Conservation (phyloP, 192 early-diverging fungal genomes). For the Umbelopsis vinacea region DNA sequence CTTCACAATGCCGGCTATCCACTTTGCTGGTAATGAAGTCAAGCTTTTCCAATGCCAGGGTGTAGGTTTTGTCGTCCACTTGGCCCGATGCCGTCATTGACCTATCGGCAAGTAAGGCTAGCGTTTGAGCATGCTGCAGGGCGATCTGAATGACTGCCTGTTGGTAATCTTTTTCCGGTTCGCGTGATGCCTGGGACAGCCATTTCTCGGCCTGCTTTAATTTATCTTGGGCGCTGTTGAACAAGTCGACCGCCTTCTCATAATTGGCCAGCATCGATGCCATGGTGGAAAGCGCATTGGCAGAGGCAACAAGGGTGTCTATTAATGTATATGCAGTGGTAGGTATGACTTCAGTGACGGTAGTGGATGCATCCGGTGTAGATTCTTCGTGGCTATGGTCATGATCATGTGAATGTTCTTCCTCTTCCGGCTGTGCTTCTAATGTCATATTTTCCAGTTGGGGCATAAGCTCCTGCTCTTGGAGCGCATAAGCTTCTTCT, state of each 20-base stretch:
- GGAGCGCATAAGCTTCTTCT: slow-evolving; percentile 51
- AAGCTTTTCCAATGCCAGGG: slow-evolving; percentile 44
- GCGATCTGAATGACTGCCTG: slow-evolving; percentile 48
- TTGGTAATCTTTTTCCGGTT: slow-evolving; percentile 38
- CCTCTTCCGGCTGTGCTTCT: neutral
- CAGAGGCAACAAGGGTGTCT: slow-evolving; percentile 55
- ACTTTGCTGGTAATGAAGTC: slow-evolving; percentile 40
- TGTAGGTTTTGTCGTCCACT: slow-evolving; percentile 38
- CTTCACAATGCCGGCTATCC: slow-evolving; percentile 53
- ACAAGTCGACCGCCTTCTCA: slow-evolving; percentile 43
- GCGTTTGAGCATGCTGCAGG: slow-evolving; percentile 48
- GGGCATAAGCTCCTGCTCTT: slow-evolving; percentile 33
- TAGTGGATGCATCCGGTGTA: slow-evolving; percentile 34
- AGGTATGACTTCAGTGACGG: slow-evolving; percentile 45
- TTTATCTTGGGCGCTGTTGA: slow-evolving; percentile 46
- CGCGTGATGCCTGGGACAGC: slow-evolving; percentile 34
- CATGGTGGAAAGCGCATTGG: slow-evolving; percentile 52
- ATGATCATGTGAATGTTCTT: slow-evolving; percentile 4
- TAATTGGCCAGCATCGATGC: slow-evolving; percentile 52
- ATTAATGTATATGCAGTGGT: slow-evolving; percentile 49
- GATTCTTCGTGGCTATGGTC: neutral
- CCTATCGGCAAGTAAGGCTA: slow-evolving; percentile 53
- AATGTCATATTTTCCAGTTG: slow-evolving; percentile 2
- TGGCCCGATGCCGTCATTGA: slow-evolving; percentile 44
- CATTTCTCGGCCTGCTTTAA: slow-evolving; percentile 45